Conservation (phyloP, 2,329 filamentous ascomycete species). For the Trichocomaceae sp. region DNA sequence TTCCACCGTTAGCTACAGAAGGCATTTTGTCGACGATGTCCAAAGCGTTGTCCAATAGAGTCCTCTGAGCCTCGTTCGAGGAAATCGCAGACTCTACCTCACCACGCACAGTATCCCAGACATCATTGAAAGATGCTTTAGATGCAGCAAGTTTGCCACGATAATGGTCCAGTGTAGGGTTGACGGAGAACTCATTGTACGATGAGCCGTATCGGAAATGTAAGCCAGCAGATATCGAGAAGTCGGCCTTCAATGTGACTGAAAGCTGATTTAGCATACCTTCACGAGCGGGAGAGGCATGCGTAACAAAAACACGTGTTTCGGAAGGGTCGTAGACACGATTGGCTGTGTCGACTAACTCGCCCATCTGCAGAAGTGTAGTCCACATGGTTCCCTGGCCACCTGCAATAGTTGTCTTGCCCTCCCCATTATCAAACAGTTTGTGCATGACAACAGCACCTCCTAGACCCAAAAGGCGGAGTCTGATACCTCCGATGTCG, state of each 20-base stretch:
- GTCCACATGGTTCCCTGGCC: constrained; percentile 99
- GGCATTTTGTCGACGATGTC: constrained; percentile 98
- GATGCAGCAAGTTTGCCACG: constrained; percentile 96
- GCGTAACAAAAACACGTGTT: constrained; percentile 92
- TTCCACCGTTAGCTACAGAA: constrained; percentile 84
- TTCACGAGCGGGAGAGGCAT: constrained; percentile 92
- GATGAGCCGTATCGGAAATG: constrained; percentile 99
- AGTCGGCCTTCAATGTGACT: constrained; percentile 94
- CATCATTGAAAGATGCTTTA: constrained; percentile 97
- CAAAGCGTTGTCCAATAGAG: constrained; percentile 80
- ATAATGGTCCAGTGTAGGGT: constrained; percentile 95
- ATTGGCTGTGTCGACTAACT: constrained; percentile 94
- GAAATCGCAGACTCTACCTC: constrained; percentile 93
- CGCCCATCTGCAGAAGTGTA: constrained; percentile 93
- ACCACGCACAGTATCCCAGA: constrained; percentile 96
- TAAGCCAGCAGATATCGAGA: constrained; percentile 92
- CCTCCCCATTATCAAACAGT: constrained; percentile 97
- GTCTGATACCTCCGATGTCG: constrained; percentile 91
- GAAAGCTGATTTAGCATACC: constrained; percentile 96
- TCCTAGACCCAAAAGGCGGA: constrained; percentile 85
- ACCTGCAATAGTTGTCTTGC: constrained; percentile 93
- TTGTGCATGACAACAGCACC: constrained; percentile 99
- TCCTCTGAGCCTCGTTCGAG: constrained; percentile 90
- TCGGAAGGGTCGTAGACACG: constrained; percentile 97
- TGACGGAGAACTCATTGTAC: constrained; percentile 99